Percentiles rank a stretch among this genome's conserved stretches.
Evolutionary conservation across 257 asterid genomes (phyloP).

Genomic region (Buddleja alternifolia): DNA sequence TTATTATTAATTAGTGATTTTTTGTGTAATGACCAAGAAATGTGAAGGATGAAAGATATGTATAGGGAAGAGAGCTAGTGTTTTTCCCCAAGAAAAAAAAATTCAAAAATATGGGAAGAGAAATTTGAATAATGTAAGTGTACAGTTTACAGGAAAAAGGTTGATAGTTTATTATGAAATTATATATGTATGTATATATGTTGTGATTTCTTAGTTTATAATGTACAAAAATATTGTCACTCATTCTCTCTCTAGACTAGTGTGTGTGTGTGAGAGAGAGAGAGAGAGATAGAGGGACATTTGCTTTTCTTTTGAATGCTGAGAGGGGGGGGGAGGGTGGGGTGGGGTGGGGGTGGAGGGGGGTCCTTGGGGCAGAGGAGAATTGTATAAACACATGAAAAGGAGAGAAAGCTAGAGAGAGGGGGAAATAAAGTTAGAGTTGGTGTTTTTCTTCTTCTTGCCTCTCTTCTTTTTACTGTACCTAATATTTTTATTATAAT

Average conservation of each 20-base stretch:
- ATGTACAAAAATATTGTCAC: too few species aligned
- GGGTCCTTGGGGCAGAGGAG: slow-evolving; percentile 39
- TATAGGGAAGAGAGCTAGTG: slow-evolving; percentile 54
- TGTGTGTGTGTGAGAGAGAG: too few species aligned
- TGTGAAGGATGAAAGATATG: slow-evolving; percentile 58
- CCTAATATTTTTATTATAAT: neutral
- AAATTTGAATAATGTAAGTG: slow-evolving; percentile 65
- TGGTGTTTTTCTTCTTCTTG: slow-evolving; percentile 49
- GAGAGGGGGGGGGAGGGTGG: slow-evolving; percentile 37
- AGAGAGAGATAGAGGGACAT: too few species aligned
- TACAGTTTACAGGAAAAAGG: slow-evolving; percentile 58
- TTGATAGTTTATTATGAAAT: slow-evolving; percentile 33
- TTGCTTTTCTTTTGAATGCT: slow-evolving; percentile 43
- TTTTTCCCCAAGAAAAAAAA: slow-evolving; percentile 38
- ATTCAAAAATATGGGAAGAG: slow-evolving; percentile 47
- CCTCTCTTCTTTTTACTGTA: slow-evolving; percentile 29
- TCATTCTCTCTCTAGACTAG: too few species aligned
- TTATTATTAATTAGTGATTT: slow-evolving; percentile 24
- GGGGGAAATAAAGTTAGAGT: slow-evolving; percentile 43
- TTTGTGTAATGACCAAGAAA: slow-evolving; percentile 41
- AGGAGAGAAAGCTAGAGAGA: slow-evolving; percentile 92
- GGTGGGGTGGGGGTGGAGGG: too few species aligned
- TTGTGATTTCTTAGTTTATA: too few species aligned
- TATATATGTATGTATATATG: neutral
- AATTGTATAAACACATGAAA: slow-evolving; percentile 50